Conservation (phyloP, 2,329 filamentous ascomycete genomes). For the Fusarium duplospermum region DNA sequence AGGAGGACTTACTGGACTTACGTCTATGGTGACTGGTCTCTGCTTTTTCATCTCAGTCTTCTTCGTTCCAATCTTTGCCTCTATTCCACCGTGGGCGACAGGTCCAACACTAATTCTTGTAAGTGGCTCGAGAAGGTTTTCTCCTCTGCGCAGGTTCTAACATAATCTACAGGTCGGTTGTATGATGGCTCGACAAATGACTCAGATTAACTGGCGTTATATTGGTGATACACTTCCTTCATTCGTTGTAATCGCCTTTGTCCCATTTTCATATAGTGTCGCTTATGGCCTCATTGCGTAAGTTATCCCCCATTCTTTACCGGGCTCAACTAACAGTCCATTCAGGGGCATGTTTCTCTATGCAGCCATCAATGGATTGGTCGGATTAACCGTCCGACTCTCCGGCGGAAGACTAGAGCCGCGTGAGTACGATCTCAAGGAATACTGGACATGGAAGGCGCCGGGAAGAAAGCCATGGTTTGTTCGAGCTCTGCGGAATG, state of each 20-base stretch:
- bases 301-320: background rate
- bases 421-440: slow-evolving; percentile 34
- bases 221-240: slow-evolving; percentile 82
- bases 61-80: slow-evolving; percentile 78
- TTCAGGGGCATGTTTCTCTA: slow-evolving; percentile 34
- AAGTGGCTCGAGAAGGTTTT: background rate
- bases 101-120: slow-evolving; percentile 79
- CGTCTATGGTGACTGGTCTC: slow-evolving; percentile 72
- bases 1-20: slow-evolving; percentile 75
- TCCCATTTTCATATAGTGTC: slow-evolving; percentile 87
- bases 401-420: slow-evolving; percentile 28
- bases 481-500: slow-evolving; percentile 11
- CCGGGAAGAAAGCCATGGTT: slow-evolving; percentile 30
- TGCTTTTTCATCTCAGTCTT: slow-evolving; percentile 77
- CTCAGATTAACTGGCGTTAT: slow-evolving; percentile 86
- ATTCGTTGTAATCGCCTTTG: slow-evolving; percentile 80
- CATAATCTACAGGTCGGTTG: slow-evolving; percentile 66
- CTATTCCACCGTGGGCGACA: slow-evolving; percentile 79
- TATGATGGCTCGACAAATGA: slow-evolving; percentile 80
- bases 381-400: slow-evolving; percentile 18
- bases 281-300: slow-evolving; percentile 80
- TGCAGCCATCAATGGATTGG: slow-evolving; percentile 20
- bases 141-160: background rate
- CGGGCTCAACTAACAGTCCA: background rate
- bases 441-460: slow-evolving; percentile 39